These are phyloP conservation scores for Heterobasidion occidentale DNA, from an alignment of 1,284 basidiomycete genomes.

Conservation along the genomic window DNA sequence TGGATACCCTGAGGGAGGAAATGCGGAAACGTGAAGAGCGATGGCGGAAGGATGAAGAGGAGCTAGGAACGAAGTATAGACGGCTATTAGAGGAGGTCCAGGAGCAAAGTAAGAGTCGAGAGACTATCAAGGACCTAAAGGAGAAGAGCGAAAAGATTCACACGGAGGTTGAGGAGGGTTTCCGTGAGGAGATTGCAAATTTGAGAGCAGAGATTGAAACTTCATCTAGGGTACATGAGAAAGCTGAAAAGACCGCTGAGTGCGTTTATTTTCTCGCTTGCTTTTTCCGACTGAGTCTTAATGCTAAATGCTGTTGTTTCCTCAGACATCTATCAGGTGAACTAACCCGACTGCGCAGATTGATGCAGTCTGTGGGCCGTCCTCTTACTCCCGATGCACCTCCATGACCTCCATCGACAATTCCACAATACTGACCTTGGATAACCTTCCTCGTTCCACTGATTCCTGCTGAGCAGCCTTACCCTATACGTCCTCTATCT, in stretches of 20 bases:
- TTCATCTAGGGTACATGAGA: constrained; percentile 45
- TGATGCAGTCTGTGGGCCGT: constrained; percentile 39
- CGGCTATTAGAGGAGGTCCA: constrained; percentile 51
- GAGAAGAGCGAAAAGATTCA: constrained; percentile 31
- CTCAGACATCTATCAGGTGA: constrained; percentile 49
- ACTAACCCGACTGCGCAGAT: constrained; percentile 54
- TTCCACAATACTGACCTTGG: neutral
- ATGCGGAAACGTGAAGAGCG: constrained; percentile 64
- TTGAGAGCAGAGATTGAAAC: constrained; percentile 42
- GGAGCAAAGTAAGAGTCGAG: constrained; percentile 32
- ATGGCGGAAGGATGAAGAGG: constrained; percentile 55
- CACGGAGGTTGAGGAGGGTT: constrained; percentile 43
- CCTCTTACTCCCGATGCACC: neutral
- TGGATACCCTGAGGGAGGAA: constrained; percentile 57
- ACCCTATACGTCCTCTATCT: too few species aligned
- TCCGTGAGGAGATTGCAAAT: constrained; percentile 37
- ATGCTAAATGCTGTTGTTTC: constrained; percentile 2
- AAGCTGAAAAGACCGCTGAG: constrained; percentile 54
- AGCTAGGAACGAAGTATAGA: constrained; percentile 56
- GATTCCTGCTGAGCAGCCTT: too few species aligned
- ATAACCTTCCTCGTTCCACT: too few species aligned
- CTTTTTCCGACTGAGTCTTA: neutral
- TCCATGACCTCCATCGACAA: neutral
- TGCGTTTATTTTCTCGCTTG: constrained; percentile 24
- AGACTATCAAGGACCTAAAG: constrained; percentile 30